Base-by-base conservation (phyloP, 768 basidiomycete species). In the Phylloporus sp. region DNA sequence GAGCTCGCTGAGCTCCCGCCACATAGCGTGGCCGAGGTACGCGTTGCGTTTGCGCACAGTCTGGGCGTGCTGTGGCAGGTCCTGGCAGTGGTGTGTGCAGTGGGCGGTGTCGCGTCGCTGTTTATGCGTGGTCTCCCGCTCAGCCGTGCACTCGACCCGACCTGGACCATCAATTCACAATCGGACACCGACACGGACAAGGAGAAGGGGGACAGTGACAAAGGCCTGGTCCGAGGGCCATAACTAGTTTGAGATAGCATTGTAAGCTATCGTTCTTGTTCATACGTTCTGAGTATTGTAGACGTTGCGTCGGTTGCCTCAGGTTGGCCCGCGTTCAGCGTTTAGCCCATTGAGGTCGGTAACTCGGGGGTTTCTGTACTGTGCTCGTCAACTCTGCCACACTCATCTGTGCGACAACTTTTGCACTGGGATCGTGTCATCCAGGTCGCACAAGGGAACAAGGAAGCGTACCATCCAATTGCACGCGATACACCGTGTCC, bases 401-500 rank as follows among this genome's bases (percentile, higher is more conserved):
- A 46, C 87, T 75, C 80, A 88, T 86, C 26, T 75, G 70, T 3
- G 76, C 79, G 5, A 87, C 68, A 4, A 71, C 80, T 61, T 89
- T 81, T 16, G 82, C 86, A 50, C 86, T 86, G 34, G 10, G n/a
- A n/a, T n/a, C n/a, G n/a, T 28, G 24, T 42, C 24, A 27, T 24
- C 23, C 15, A 5, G 13, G 7, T 6, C 7, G 4, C 16, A 16
- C 2, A 26, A 8, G 0, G 6, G 5, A n/a, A 11, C 3, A n/a
- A 27, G 8, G 26, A 26, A 15, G 23, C 41, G 18, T 42, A 42
- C 41, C 41, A 42, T 42, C 6, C 81, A 64, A 78, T 88, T 0
- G 85, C 80, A 5, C 86, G 80, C 5, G 88, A 81, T 87, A 91
- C 91, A 0, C 89, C 90, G 56, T 91, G 89, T 1, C 89, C 89